Base-by-base conservation (phyloP, 306 rosid species). In the Ormosia emarginata region DNA sequence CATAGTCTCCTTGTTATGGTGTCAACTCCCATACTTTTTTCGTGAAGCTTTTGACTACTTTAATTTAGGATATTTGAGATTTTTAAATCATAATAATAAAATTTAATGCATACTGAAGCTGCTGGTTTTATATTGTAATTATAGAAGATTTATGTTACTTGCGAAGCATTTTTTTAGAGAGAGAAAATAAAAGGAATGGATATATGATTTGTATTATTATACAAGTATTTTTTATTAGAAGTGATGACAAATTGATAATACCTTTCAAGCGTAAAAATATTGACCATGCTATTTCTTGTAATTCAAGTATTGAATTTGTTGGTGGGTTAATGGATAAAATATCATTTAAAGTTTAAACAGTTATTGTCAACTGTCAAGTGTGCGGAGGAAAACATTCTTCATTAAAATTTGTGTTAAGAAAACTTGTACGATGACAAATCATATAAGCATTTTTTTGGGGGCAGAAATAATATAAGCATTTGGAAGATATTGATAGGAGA, bases 21-120 rank as follows among this genome's bases (percentile, higher is more conserved):
- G 84, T 79, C 87, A 79, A 84, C 81, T 50, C 55, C 67, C 33
- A 4, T 1, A 55, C 17, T 34, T 79, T 79, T 74, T 71, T 24
- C 15, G 57, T 66, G 41, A 57, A 34, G 81, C 34, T 36, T 79
- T 84, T 79, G 65, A 66, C 77, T 33, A 67, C 32, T 57, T 79
- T 78, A 13, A 34, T 55, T 70, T 40, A 70, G 50, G 11, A 24
- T 24, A 24, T 70, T 73, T 7, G 57, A 62, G n/a, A 24, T 59
- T 62, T 73, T 64, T 14, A 52, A 63, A 64, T 30, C 50, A 9
- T 39, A 40, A 24, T 30, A 33, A 56, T 44, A 53, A 56, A 67
- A 55, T 50, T 50, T 66, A 17, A 36, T 6, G 43, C 37, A 66
- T 53, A 58, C 34, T n/a, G 34, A 79, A 68, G 47, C 30, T 50